Evolutionary conservation across 352 stramenopile species (phyloP).

Genomic region (Globisporangium mamillatum): DNA sequence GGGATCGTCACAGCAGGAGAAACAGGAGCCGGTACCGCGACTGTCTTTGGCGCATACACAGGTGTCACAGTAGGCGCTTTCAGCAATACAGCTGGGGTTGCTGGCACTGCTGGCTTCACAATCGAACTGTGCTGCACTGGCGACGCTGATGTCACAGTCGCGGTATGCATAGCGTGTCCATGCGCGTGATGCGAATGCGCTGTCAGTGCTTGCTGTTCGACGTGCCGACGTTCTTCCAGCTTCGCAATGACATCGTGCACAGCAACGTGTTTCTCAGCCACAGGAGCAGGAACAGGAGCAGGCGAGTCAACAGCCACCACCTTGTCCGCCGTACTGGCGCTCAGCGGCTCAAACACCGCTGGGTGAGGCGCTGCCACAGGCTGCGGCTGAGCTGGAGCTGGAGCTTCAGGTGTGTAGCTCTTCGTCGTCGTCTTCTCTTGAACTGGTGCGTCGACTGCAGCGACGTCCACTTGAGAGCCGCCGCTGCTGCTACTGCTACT

Average conservation of each 20-base stretch:
- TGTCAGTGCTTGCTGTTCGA: neutral
- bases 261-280: neutral
- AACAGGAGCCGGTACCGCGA: neutral
- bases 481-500: neutral
- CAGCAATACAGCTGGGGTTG: neutral
- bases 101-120: neutral
- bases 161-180: neutral
- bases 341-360: neutral
- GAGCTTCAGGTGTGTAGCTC: neutral
- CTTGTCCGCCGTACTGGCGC: neutral
- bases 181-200: neutral
- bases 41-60: neutral
- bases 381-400: neutral
- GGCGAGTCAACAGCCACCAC: neutral
- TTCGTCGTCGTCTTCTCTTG: neutral
- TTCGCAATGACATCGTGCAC: neutral
- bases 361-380: neutral
- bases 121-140: neutral
- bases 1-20: constrained; percentile 9
- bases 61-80: neutral
- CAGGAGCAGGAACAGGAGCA: neutral
- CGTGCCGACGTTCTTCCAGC: neutral
- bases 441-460: neutral
- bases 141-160: neutral
- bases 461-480: neutral